Base-by-base conservation (phyloP, 2,329 filamentous ascomycete genomes). In the Neonectria neomacrospora region DNA sequence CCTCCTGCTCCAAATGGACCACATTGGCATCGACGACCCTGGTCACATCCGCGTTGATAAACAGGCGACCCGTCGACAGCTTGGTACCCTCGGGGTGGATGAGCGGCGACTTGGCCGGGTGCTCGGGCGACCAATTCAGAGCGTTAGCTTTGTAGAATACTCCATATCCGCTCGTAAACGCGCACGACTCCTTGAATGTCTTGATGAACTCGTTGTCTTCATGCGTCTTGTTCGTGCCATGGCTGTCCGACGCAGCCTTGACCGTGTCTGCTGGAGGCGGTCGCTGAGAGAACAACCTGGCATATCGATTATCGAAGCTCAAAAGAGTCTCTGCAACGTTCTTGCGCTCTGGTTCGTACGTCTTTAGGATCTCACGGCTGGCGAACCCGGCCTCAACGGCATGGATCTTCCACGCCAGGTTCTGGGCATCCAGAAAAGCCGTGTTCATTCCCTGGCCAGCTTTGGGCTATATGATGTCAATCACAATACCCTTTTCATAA, bases 361-460 rank as follows among this genome's bases (percentile, higher is more conserved):
- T 96, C 65, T 89, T 87, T 54, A 98, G 85, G 18, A 96, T 84
- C 3, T 87, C 86, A 64, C 92, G 90, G 30, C 89, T 81, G 1
- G 93, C 92, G 69, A 97, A 92, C 12, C 93, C 93, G 26, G 86
- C 85, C 76, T 97, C 94, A 10, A 97, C 95, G 37, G 92, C 89
- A 75, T 97, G 94, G 54, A 97, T 92, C 82, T 98, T 98, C 94
- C 94, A 98, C 8, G 94, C 94, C 42, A 98, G 83, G 77, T 97
- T 98, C 64, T 93, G 87, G 1, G 93, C 93, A 70, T 95, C 91
- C 54, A 91, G 82, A 79, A 93, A 93, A 3, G 90, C 90, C 0
- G 91, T 91, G 73, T 93, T 93, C 91, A 93, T 93, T 30, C 91
- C 91, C 77, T 93, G 91, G 1, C 91, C 91, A 32, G 90, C 91